Percentiles rank a stretch among this genome's conserved stretches.
These are phyloP conservation scores for Eucalyptus tenuipes DNA, from an alignment of 345 rosid genomes.

Conservation along the genomic window DNA sequence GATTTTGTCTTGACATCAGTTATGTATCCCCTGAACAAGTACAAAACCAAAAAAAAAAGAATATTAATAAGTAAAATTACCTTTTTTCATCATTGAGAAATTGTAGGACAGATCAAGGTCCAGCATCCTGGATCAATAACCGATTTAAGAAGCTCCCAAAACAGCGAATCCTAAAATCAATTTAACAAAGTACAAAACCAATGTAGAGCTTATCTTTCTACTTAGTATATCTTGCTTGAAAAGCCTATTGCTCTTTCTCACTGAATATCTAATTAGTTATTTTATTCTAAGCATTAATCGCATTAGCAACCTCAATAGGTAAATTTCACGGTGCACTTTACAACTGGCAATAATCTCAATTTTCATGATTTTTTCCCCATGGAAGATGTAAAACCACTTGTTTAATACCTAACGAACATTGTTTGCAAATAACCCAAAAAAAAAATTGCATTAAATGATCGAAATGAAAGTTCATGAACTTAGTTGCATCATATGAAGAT, in stretches of 20 bases:
- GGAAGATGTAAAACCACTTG: too few species aligned
- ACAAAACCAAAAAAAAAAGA: background rate
- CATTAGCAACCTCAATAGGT: background rate
- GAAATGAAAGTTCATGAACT: too few species aligned
- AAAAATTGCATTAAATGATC: background rate
- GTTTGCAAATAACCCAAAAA: too few species aligned
- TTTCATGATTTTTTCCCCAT: too few species aligned
- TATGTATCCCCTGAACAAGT: background rate
- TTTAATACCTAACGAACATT: too few species aligned
- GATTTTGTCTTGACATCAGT: background rate
- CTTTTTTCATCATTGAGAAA: background rate
- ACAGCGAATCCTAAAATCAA: background rate
- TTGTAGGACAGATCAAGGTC: background rate
- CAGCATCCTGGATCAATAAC: background rate
- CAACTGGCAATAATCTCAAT: too few species aligned
- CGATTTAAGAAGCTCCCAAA: background rate
- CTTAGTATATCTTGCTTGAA: background rate
- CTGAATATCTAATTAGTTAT: too few species aligned
- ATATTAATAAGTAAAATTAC: background rate
- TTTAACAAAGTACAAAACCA: background rate
- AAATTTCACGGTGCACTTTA: background rate
- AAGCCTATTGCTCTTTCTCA: background rate
- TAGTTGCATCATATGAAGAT: too few species aligned
- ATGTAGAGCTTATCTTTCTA: background rate
- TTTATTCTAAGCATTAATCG: background rate